Percentiles rank a stretch among this genome's conserved stretches.
Evolutionary conservation across 148 eudicot genomes (phyloP).

Genomic region (Bassia scoparia): DNA sequence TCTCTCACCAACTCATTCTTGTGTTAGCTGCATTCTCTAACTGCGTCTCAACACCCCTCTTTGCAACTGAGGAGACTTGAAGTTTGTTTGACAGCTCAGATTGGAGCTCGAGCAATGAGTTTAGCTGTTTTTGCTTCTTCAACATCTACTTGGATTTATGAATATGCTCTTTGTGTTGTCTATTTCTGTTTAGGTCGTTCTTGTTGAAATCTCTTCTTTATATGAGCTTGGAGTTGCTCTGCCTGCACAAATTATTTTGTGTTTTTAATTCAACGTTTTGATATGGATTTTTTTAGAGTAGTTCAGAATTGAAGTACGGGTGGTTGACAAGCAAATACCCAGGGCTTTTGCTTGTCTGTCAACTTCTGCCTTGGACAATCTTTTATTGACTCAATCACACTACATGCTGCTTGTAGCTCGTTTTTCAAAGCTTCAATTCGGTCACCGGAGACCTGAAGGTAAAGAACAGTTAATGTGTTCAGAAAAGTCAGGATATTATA

Average conservation of each 20-base stretch:
- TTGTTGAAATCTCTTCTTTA: constrained; percentile 39
- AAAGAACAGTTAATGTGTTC: constrained; percentile 12
- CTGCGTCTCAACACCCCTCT: constrained; percentile 40
- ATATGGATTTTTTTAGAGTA: constrained; percentile 3
- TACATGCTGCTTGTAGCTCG: constrained; percentile 32
- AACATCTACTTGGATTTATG: constrained; percentile 44
- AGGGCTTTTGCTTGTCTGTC: constrained; percentile 63
- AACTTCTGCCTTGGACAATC: constrained; percentile 38
- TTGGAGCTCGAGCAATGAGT: constrained; percentile 51
- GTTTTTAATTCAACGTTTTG: background rate
- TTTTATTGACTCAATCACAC: constrained; percentile 34
- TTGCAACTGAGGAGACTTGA: constrained; percentile 39
- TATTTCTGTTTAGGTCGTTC: constrained; percentile 42
- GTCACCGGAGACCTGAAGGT: constrained; percentile 35
- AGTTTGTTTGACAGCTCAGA: constrained; percentile 60
- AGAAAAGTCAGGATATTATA: background rate
- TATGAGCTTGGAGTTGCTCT: constrained; percentile 47
- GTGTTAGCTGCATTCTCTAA: constrained; percentile 38
- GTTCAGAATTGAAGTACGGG: constrained; percentile 35
- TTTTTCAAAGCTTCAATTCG: constrained; percentile 42
- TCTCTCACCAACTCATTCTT: constrained; percentile 48
- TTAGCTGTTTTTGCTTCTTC: constrained; percentile 57
- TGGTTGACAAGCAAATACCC: constrained; percentile 55
- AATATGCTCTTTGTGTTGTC: constrained; percentile 47
- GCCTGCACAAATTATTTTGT: constrained; percentile 30